Base-by-base conservation (phyloP, 768 basidiomycete species). In the Tephrocybe sp. region DNA sequence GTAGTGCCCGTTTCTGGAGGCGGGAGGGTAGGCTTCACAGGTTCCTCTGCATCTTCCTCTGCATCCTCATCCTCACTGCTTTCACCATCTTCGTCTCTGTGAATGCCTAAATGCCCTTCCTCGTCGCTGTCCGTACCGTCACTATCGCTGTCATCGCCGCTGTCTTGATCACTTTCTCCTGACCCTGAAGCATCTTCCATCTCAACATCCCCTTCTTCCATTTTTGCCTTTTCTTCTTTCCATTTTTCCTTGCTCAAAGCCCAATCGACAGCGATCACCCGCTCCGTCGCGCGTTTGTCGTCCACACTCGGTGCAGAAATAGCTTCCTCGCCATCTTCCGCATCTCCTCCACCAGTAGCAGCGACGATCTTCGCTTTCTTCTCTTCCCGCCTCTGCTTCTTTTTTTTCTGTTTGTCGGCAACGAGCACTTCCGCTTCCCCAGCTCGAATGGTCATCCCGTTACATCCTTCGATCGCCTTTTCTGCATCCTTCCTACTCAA, bases 231-330 rank as follows among this genome's bases (percentile, higher is more conserved):
- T 57, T 85, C 87, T 63, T 88, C 84, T 64, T 91, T 78, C 91
- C 91, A 97, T 67, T 84, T 88, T 41, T 90, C 88, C 69, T 97
- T 95, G 64, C 92, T 91, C 63, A 97, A 66, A 3, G 94, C 95
- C 91, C 93, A 97, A 70, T 97, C 94, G 22, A 98, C 95, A 6
- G 93, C 92, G 31, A 95, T 89, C 13, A 82, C 70, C 45, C 93
- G 74, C 61, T 79, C 82, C 1, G 65, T 69, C 0, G 68, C 64
- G 34, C 61, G 64, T 57, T 69, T 70, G 52, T 67, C 64, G 16
- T 64, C 62, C 36, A 57, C 56, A 52, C 67, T 60, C 31, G 67
- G 64, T 42, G 71, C 71, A 21, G 30, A 15, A 27, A 15, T 15
- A 12, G 61, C 70, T 16, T 67, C 66, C 45, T 66, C 64, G 42